A percentile compares a stretch with the other conserved stretches of the same genome.
phyloP scores from a whole-genome alignment of 129 eudicot species.

The Tanacetum coccineum region DNA sequence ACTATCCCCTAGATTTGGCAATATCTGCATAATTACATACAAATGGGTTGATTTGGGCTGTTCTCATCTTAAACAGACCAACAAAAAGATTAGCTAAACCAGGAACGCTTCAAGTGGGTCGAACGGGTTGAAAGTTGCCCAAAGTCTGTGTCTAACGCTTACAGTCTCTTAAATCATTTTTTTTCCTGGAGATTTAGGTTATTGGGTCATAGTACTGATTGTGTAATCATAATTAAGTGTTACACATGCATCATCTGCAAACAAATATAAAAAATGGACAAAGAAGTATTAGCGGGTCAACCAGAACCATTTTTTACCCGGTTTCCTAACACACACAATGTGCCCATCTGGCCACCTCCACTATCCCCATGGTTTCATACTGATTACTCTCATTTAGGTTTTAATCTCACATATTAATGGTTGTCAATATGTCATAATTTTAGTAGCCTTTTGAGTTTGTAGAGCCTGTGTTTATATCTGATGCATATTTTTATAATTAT shows the following conservation, averaged over 20 bases:
- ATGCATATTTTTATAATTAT: conserved; percentile 17
- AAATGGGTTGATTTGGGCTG: conserved; percentile 7
- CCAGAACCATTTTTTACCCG: no score
- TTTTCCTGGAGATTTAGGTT: no score
- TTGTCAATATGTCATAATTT: conserved; percentile 14
- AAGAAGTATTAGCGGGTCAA: no score
- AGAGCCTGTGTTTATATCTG: conserved; percentile 1
- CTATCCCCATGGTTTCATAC: background rate
- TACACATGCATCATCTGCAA: no score
- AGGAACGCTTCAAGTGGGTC: background rate
- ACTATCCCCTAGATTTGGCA: conserved; percentile 1
- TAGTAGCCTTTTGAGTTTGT: background rate
- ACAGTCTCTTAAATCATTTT: background rate
- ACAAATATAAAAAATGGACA: background rate
- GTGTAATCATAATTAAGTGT: no score
- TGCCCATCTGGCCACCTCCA: no score
- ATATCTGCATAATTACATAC: background rate
- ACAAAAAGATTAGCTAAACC: background rate
- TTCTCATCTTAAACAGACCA: background rate
- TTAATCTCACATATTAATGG: conserved; percentile 2
- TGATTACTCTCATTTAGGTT: background rate
- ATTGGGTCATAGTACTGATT: no score
- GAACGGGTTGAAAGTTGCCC: background rate
- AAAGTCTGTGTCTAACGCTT: background rate
- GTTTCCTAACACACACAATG: no score